Evolutionary conservation across 192 early-diverging fungal genomes (phyloP).

Genomic region (Linderina pennispora): DNA sequence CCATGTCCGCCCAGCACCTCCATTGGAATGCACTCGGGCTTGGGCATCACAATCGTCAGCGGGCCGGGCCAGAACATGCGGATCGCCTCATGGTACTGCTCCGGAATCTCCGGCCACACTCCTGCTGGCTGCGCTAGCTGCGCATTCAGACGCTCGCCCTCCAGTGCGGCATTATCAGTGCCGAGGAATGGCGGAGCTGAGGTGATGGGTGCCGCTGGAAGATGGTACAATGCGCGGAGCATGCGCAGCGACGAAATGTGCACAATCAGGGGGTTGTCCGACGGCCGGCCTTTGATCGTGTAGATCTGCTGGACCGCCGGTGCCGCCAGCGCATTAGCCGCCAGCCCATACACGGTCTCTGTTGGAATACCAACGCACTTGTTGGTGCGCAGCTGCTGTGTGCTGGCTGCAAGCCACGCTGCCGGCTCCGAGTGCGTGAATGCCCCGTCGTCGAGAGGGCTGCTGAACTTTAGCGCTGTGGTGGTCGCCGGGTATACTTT

Average conservation of each 20-base stretch:
- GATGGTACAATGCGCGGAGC: conserved; percentile 60
- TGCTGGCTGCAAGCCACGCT: conserved; percentile 47
- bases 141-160: conserved; percentile 11
- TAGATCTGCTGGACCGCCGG: conserved; percentile 73
- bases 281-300: conserved; percentile 80
- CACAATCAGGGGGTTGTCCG: conserved; percentile 96
- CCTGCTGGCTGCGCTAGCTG: conserved; percentile 8
- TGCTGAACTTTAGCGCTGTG: conserved; percentile 1
- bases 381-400: conserved; percentile 49
- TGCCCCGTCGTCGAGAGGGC: conserved; percentile 19
- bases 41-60: conserved; percentile 83
- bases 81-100: conserved; percentile 63
- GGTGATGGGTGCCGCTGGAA: conserved; percentile 32
- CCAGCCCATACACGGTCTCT: conserved; percentile 98
- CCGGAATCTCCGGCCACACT: conserved; percentile 55
- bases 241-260: conserved; percentile 89
- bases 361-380: conserved; percentile 87
- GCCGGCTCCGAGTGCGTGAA: conserved; percentile 7
- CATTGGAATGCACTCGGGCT: conserved; percentile 55
- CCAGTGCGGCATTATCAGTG: conserved; percentile 39
- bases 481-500: conserved; percentile 4
- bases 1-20: conserved; percentile 77
- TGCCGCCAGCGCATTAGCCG: conserved; percentile 72
- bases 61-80: conserved; percentile 86
- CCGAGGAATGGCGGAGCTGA: conserved; percentile 42